phyloP scores from a whole-genome alignment of 2,329 filamentous ascomycete genomes.

The Colletotrichum tanaceti region DNA sequence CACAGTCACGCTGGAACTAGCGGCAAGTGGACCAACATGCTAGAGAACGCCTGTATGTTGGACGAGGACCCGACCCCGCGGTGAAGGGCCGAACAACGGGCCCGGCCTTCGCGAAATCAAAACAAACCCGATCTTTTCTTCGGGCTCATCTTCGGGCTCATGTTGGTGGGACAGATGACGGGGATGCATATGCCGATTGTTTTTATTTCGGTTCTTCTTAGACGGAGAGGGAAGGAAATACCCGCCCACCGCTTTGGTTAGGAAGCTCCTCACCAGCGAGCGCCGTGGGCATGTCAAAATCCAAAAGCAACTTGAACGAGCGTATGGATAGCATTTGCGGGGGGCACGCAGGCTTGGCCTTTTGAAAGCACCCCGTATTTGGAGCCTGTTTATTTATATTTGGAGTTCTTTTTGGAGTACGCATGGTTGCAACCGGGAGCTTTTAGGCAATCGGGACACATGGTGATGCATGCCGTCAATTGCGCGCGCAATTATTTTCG shows the following conservation, averaged over 20 bases:
- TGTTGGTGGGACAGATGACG: neutral
- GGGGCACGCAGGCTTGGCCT: conserved; percentile 19
- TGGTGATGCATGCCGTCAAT: conserved; percentile 17
- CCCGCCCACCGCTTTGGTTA: conserved; percentile 16
- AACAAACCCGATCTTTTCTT: too few relatives aligned
- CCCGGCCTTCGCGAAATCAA: too few relatives aligned
- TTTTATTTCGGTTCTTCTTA: conserved; percentile 12
- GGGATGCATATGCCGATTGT: neutral
- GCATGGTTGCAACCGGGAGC: conserved; percentile 19
- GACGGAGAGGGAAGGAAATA: conserved; percentile 3
- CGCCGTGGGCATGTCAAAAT: conserved; percentile 20
- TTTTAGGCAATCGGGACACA: conserved; percentile 26
- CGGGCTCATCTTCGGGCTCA: neutral
- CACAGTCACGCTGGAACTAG: conserved; percentile 96
- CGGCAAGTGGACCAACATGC: conserved; percentile 98
- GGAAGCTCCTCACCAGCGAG: neutral
- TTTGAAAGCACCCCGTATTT: conserved; percentile 11
- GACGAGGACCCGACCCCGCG: conserved; percentile 75
- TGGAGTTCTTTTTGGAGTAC: conserved; percentile 26
- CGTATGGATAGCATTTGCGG: conserved; percentile 4
- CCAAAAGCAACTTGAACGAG: conserved; percentile 21
- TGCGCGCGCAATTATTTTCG: conserved; percentile 25
- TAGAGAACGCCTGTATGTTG: conserved; percentile 97
- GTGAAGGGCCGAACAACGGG: conserved; percentile 42
- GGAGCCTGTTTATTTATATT: neutral